Evolutionary conservation across 257 asterid genomes (phyloP), one percentile per base, ranked within the genome.

Genomic region (Gentiana dahurica): DNA sequence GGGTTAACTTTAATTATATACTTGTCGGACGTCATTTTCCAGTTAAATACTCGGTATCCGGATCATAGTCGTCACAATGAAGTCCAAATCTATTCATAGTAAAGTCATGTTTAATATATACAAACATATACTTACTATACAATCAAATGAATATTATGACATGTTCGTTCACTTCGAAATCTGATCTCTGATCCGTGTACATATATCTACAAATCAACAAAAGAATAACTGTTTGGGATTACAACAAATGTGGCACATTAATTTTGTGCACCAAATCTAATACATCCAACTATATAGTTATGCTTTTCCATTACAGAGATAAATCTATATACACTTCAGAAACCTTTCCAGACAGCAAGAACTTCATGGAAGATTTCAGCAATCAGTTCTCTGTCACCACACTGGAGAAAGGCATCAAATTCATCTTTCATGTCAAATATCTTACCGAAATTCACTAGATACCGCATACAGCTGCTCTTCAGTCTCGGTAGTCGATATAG

Each of bases 381-480:
- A 53, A 85, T 71, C 69, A 86, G 64, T 60, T 79, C 94, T 66
- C 94, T 81, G 60, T 89, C 97, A 13, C 81, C 95, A 65, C 77
- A 76, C 39, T 76, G 86, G 53, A 89, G 60, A 60, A 85, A 89
- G 1, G 68, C 80, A 51, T 71, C 73, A 46, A 89, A 76, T 15
- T 89, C 94, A 35, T 85, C 92, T 52, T 79, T 51, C 47, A 89
- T 79, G 55, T 89, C 97, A 47, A 55, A 86, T 12, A 89, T 75
- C 86, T 83, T 89, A 57, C 97, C 95, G 38, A 89, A 86, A 78
- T 72, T 89, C 78, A 89, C 97, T 37, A 86, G 84, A 58, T 89
- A 89, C 45, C 65, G 54, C 81, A 89, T 65, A 67, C 97, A 89
- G 49, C 87, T 69, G 7, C 58, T 65, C 89, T 89, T 89, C 73